Evolutionary conservation across 257 asterid species (phyloP).

Genomic region (Plantago major): DNA sequence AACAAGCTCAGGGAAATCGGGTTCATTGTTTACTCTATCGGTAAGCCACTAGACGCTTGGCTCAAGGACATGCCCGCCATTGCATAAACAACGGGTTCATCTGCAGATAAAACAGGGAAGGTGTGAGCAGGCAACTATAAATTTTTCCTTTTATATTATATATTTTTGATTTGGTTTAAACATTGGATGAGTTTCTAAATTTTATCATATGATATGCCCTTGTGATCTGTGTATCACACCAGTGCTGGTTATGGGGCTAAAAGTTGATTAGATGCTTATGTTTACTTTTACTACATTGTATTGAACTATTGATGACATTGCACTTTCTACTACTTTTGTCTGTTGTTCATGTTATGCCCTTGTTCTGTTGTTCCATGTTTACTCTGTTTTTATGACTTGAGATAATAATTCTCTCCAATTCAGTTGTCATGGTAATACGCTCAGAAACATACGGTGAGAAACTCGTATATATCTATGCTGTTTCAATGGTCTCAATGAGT

Average conservation of each 20-base stretch:
- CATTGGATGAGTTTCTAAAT: slow-evolving; percentile 26
- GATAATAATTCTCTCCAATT: too few species aligned
- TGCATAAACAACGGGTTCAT: slow-evolving; percentile 31
- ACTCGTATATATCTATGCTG: too few species aligned
- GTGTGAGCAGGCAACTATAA: slow-evolving; percentile 26
- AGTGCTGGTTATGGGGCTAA: slow-evolving; percentile 20
- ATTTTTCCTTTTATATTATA: slow-evolving; percentile 32
- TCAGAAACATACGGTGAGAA: too few species aligned
- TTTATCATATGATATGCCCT: slow-evolving; percentile 22
- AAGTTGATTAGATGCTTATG: slow-evolving; percentile 19
- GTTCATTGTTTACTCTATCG: slow-evolving; percentile 63
- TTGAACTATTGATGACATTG: slow-evolving; percentile 36
- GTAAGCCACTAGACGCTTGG: slow-evolving; percentile 72
- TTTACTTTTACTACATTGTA: slow-evolving; percentile 18
- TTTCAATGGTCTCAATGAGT: too few species aligned
- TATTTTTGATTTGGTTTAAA: slow-evolving; percentile 24
- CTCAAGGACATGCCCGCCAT: slow-evolving; percentile 79
- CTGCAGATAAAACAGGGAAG: slow-evolving; percentile 21
- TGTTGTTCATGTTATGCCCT: slow-evolving; percentile 15
- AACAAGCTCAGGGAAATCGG: slow-evolving; percentile 68
- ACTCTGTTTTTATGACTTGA: neutral
- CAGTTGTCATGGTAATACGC: too few species aligned
- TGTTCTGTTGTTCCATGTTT: neutral
- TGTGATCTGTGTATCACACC: slow-evolving; percentile 33
- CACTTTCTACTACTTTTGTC: slow-evolving; percentile 11